A percentile compares a stretch with the other conserved stretches of the same genome.
Evolutionary conservation across 495 filamentous ascomycete species (phyloP).

Genomic region (Neurospora intermedia): DNA sequence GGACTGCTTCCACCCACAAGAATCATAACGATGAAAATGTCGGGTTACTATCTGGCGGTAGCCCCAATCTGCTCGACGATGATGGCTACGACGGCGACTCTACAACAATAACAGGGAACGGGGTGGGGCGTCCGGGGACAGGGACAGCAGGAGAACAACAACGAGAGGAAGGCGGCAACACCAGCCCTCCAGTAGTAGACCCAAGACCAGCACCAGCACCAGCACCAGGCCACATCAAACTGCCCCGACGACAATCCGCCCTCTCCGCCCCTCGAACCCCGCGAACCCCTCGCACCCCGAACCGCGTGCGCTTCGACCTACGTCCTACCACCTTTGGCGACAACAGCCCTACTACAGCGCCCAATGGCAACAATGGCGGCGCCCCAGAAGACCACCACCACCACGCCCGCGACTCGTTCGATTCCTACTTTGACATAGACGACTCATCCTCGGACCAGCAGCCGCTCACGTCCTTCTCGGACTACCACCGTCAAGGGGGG

Average conservation of each 20-base stretch:
- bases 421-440: conserved; percentile 19
- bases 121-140: conserved; percentile 4
- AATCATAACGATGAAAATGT: conserved; percentile 30
- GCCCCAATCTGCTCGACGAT: conserved; percentile 11
- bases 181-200: not conserved
- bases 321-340: conserved; percentile 31
- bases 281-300: conserved; percentile 64
- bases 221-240: not conserved
- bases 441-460: not conserved
- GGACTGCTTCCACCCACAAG: not conserved
- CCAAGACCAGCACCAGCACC: not conserved
- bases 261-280: conserved; percentile 15
- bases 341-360: conserved; percentile 12
- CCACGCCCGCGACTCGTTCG: conserved; percentile 31
- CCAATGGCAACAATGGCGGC: conserved; percentile 3
- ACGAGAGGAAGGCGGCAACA: not conserved
- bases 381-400: conserved; percentile 29
- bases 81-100: conserved; percentile 17
- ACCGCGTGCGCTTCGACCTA: conserved; percentile 86
- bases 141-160: not conserved
- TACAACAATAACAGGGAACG: conserved; percentile 28
- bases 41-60: conserved; percentile 30
- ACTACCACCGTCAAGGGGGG: conserved; percentile 27
- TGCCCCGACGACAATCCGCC: not conserved
- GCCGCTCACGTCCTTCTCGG: conserved; percentile 10